phyloP scores from a whole-genome alignment of 345 rosid genomes.

The Isatis tinctoria region DNA sequence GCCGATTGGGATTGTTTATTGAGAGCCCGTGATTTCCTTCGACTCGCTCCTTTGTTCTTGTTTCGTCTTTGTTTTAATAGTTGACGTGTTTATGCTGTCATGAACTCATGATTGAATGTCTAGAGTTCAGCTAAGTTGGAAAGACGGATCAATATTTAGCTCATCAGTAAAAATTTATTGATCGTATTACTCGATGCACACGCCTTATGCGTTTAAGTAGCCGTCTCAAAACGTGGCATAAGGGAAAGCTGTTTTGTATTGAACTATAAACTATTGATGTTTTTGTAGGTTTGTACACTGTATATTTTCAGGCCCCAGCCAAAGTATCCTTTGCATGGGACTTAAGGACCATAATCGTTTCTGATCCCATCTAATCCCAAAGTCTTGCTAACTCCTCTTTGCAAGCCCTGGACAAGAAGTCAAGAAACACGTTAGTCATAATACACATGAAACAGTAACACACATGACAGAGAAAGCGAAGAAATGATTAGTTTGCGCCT shows the following conservation, averaged over 20 bases:
- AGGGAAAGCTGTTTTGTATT: neutral
- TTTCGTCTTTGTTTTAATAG: too few relatives aligned
- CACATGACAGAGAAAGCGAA: neutral
- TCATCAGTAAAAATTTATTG: too few relatives aligned
- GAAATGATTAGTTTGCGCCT: neutral
- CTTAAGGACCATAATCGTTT: neutral
- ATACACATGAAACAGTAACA: neutral
- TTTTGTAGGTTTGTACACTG: neutral
- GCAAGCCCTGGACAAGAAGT: neutral
- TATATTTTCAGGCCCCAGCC: neutral
- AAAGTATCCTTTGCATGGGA: neutral
- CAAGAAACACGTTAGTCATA: neutral
- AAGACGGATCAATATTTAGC: too few relatives aligned
- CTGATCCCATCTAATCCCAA: neutral
- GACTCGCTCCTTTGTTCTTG: too few relatives aligned
- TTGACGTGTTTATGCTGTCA: too few relatives aligned
- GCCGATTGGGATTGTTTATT: too few relatives aligned
- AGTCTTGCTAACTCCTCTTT: neutral
- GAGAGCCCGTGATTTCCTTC: too few relatives aligned
- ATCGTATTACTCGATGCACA: too few relatives aligned
- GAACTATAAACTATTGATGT: neutral
- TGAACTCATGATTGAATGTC: too few relatives aligned
- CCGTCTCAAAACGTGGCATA: neutral
- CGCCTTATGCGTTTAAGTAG: too few relatives aligned
- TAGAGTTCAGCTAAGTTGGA: too few relatives aligned